Base-by-base conservation (phyloP, 441 rosid genomes). In the Aquilaria agallochum region DNA sequence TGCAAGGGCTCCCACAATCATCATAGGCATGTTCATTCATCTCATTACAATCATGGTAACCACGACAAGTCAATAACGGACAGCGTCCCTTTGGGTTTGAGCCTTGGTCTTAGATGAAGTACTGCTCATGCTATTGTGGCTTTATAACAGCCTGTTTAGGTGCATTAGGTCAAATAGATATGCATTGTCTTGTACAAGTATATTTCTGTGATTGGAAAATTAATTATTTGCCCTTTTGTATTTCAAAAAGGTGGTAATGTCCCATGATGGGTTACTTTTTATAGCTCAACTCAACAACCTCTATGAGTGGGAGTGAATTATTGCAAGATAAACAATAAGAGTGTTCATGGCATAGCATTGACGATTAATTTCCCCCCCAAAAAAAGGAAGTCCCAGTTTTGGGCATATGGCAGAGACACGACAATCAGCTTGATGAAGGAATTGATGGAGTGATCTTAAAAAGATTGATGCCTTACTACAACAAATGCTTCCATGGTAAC, bases 31-130 rank as follows among this genome's bases (percentile, higher is more conserved):
- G 78, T 58, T 58, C 95, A 90, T 79, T 86, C 97, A 57, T 72
- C 89, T 40, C 78, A 78, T 67, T 78, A 84, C 76, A 70, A 68
- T 69, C 82, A 74, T 14, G 61, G 65, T 63, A 66, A 76, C 67
- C 72, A 76, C 34, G 78, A 65, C 3, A 80, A 74, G 72, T 48
- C 79, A 11, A 83, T 80, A 76, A 68, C 69, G 2, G 92, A 91
- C 42, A 70, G 65, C 6, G 67, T 71, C 31, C 97, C 97, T 0
- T 14, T 79, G 73, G 97, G 99, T 9, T 75, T 89, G 72, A 96
- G 99, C 63, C 84, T 83, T 46, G 96, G 94, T 68, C 89, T 86
- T 50, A 90, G 90, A 36, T 78, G 90, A 63, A 83, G 60, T 67
- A 34, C 71, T 9, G 69, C 59, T 12, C 85, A 86, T 44, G 68